Percentiles rank a stretch among this genome's conserved stretches.
These are phyloP conservation scores for Xylariaceae sp. DNA, from an alignment of 2,329 filamentous ascomycete species.

Conservation along the genomic window DNA sequence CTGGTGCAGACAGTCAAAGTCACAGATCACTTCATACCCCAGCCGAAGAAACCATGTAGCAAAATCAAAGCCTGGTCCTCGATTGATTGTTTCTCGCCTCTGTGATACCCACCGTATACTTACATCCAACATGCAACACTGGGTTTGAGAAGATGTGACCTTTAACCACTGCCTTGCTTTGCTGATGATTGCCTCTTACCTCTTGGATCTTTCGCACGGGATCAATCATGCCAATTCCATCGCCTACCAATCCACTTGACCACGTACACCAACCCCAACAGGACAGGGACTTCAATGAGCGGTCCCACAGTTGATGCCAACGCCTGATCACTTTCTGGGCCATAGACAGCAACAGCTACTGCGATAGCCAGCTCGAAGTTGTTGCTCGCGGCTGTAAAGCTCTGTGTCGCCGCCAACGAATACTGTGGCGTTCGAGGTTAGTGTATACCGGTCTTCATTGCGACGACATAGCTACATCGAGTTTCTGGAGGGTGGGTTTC, in stretches of 20 bases:
- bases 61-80: too few species aligned
- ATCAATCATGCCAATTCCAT: conserved; percentile 50
- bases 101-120: too few species aligned
- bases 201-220: background rate
- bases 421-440: conserved; percentile 42
- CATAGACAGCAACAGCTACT: conserved; percentile 79
- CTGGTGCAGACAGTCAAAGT: too few species aligned
- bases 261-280: conserved; percentile 74
- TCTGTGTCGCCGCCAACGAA: conserved; percentile 68
- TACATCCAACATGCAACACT: too few species aligned
- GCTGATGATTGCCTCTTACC: background rate
- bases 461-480: too few species aligned
- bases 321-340: conserved; percentile 73
- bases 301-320: conserved; percentile 81
- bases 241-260: conserved; percentile 57
- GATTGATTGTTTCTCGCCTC: too few species aligned
- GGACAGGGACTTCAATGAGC: conserved; percentile 80
- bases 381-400: conserved; percentile 87
- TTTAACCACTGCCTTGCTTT: background rate
- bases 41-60: too few species aligned
- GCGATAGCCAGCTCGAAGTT: conserved; percentile 93
- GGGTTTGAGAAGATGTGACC: too few species aligned
- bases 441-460: too few species aligned
- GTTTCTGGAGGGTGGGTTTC: too few species aligned
- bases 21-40: too few species aligned